These are phyloP conservation scores for Pichia paraexigua DNA, from an alignment of 805 yeast genomes.

Conservation along the genomic window DNA sequence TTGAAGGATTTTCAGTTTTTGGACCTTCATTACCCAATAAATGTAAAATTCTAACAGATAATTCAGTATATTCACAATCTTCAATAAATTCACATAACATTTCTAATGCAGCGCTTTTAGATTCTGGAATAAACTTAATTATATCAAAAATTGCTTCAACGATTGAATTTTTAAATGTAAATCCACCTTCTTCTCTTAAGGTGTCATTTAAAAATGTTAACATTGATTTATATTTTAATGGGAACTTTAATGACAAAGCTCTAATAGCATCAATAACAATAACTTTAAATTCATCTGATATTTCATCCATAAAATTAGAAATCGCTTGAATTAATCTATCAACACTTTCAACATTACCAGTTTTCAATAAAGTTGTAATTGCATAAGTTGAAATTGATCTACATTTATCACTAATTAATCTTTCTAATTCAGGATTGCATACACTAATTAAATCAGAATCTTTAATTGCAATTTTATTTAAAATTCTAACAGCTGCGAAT, in stretches of 20 bases:
- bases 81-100: constrained; percentile 94
- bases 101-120: constrained; percentile 75
- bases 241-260: constrained; percentile 87
- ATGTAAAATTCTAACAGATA: constrained; percentile 87
- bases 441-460: constrained; percentile 72
- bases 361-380: constrained; percentile 88
- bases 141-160: constrained; percentile 91
- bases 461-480: constrained; percentile 75
- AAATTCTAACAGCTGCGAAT: constrained; percentile 87
- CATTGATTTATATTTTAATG: constrained; percentile 78
- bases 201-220: constrained; percentile 74
- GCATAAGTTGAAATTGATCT: constrained; percentile 95
- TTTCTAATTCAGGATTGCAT: constrained; percentile 81
- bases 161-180: constrained; percentile 74
- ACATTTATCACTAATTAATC: constrained; percentile 78
- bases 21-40: constrained; percentile 95
- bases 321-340: constrained; percentile 85
- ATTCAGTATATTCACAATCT: constrained; percentile 94
- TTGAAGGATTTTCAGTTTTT: constrained; percentile 70
- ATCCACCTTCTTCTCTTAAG: constrained; percentile 87
- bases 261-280: constrained; percentile 94
- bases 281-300: constrained; percentile 90
- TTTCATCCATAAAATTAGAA: constrained; percentile 83
- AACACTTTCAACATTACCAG: constrained; percentile 85
- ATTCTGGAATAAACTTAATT: constrained; percentile 77